phyloP scores from a whole-genome alignment of 495 filamentous ascomycete species.

The Terfezia claveryi region DNA sequence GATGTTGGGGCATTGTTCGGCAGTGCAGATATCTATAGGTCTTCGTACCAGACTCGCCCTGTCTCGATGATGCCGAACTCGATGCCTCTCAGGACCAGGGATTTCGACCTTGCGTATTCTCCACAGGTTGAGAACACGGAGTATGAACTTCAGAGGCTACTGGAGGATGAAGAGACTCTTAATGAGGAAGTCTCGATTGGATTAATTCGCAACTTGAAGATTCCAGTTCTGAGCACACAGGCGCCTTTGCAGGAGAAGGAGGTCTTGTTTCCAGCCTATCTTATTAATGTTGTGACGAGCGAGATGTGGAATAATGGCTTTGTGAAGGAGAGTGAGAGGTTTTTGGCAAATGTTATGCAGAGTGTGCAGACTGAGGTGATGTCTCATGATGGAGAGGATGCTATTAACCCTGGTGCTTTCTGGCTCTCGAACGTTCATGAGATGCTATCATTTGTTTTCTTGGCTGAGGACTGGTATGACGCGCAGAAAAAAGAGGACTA shows the following conservation, averaged over 20 bases:
- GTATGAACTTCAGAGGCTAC: slow-evolving; percentile 72
- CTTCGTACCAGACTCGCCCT: slow-evolving; percentile 77
- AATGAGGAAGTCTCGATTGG: slow-evolving; percentile 94
- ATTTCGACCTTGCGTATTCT: slow-evolving; percentile 28
- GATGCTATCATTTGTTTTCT: slow-evolving; percentile 98
- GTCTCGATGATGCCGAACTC: slow-evolving; percentile 78
- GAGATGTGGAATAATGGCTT: slow-evolving; percentile 99
- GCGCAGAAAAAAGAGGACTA: slow-evolving; percentile 98
- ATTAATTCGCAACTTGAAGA: slow-evolving; percentile 87
- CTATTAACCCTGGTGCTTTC: slow-evolving; percentile 91
- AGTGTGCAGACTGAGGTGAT: slow-evolving; percentile 98
- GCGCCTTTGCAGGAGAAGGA: slow-evolving; percentile 93
- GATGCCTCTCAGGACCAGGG: slow-evolving; percentile 17
- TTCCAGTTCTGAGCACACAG: slow-evolving; percentile 59
- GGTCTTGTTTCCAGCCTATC: slow-evolving; percentile 90
- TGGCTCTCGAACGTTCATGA: slow-evolving; percentile 99
- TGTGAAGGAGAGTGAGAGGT: slow-evolving; percentile 97
- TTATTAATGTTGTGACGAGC: slow-evolving; percentile 96
- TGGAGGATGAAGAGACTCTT: slow-evolving; percentile 83
- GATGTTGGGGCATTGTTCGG: slow-evolving; percentile 26
- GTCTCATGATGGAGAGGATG: slow-evolving; percentile 93
- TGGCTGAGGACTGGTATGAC: slow-evolving; percentile 99
- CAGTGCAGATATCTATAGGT: slow-evolving; percentile 38
- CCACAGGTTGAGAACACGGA: slow-evolving; percentile 75
- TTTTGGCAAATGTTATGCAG: slow-evolving; percentile 98